These are phyloP conservation scores for Pseudocercospora crystallina DNA, from an alignment of 2,329 filamentous ascomycete genomes.

Conservation along the genomic window DNA sequence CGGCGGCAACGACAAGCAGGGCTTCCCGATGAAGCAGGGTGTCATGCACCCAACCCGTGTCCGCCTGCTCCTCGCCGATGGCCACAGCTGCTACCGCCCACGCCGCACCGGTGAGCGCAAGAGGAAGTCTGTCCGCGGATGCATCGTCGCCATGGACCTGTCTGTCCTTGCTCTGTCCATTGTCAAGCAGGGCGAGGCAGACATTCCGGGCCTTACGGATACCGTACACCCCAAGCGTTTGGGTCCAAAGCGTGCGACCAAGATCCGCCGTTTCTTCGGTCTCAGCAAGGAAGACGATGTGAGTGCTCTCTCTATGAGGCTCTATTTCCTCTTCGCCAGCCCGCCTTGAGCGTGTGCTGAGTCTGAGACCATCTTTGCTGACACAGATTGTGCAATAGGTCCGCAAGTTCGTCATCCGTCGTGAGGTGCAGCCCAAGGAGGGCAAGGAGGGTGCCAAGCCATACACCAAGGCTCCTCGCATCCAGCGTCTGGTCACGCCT, in stretches of 20 bases:
- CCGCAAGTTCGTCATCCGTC: conserved; percentile 99
- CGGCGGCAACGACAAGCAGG: conserved; percentile 99
- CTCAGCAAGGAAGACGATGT: conserved; percentile 99
- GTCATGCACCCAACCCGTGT: conserved; percentile 99
- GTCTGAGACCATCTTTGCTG: conserved; percentile 25
- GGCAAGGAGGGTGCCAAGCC: conserved; percentile 87
- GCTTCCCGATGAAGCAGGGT: conserved; percentile 99
- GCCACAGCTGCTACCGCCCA: conserved; percentile 99
- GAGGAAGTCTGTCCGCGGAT: conserved; percentile 98
- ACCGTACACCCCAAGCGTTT: conserved; percentile 98
- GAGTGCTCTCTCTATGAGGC: conserved; percentile 59
- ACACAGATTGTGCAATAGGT: conserved; percentile 58
- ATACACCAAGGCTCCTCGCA: conserved; percentile 99
- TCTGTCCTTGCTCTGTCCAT: conserved; percentile 91
- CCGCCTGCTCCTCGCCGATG: conserved; percentile 89
- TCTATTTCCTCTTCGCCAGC: conserved; percentile 60
- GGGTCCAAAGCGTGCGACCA: conserved; percentile 98
- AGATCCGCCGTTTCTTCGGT: conserved; percentile 99
- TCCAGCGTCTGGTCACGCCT: conserved; percentile 98
- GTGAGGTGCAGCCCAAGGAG: conserved; percentile 88
- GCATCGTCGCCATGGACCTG: conserved; percentile 95
- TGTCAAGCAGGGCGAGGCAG: conserved; percentile 95
- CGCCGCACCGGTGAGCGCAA: conserved; percentile 98
- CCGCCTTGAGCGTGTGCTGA: conserved; percentile 15
- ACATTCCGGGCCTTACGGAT: conserved; percentile 96